A percentile compares a stretch with the other conserved stretches of the same genome.
These are phyloP conservation scores for Aegle marmelos DNA, from an alignment of 345 rosid genomes.

Conservation along the genomic window DNA sequence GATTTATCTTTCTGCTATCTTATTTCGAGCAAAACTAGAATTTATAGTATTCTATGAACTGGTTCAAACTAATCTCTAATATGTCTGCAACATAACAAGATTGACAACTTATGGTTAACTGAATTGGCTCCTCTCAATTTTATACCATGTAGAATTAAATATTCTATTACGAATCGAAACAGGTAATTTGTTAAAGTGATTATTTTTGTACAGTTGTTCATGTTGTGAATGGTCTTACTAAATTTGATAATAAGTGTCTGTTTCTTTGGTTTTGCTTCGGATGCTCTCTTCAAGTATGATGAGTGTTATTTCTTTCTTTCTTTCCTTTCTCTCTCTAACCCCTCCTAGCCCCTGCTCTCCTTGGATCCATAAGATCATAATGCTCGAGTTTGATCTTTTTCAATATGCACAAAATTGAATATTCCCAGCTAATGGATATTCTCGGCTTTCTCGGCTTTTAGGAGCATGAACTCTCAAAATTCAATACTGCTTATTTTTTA, in stretches of 20 bases:
- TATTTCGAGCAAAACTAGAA: conserved; percentile 64
- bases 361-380: background rate
- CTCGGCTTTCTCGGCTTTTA: too few species aligned
- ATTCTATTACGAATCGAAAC: background rate
- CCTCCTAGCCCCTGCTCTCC: too few species aligned
- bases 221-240: background rate
- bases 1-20: conserved; percentile 81
- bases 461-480: too few species aligned
- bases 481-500: too few species aligned
- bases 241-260: background rate
- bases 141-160: conserved; percentile 47
- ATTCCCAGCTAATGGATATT: too few species aligned
- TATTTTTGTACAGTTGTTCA: background rate
- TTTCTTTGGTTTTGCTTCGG: background rate
- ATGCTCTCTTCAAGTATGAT: background rate
- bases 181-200: conserved; percentile 5
- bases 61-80: conserved; percentile 67
- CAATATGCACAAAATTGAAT: background rate
- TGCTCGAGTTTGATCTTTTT: background rate
- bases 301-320: background rate
- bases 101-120: conserved; percentile 77
- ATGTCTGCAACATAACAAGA: conserved; percentile 70
- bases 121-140: conserved; percentile 82
- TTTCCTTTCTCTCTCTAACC: background rate
- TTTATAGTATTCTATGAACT: conserved; percentile 81